Base-by-base conservation (phyloP, 1,139 yeast species). In the Kodamaea ohmeri region DNA sequence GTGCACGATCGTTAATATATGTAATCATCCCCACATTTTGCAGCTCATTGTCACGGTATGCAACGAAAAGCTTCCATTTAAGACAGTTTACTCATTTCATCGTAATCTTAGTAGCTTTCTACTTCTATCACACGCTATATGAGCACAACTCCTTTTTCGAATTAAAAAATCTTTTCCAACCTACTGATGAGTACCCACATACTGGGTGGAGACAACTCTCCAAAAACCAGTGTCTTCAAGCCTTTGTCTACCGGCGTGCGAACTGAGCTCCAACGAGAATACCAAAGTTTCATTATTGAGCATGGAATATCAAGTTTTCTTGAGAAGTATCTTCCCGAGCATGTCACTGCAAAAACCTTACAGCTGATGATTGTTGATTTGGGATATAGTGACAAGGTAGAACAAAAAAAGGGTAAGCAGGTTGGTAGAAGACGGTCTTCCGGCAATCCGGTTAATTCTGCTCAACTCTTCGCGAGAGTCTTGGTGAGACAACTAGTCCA, bases 261-360 rank as follows among this genome's bases (percentile, higher is more conserved):
- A 24, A 24, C 25, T 24, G 25, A 24, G 4, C 17, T n/a, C 16
- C 15, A 25, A 4, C 8, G 14, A 12, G 37, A 34, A 11, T 48
- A 49, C 20, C 49, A 58, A 9, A 36, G 32, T 31, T 50, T 32
- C 26, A 36, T 56, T 18, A 43, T 43, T 18, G 34, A 38, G 2
- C 37, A 45, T 24, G 59, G 59, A 13, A 34, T 44, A 22, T 28
- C 44, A 40, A 41, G 40, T 25, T 56, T 56, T 28, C 39, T 56
- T 20, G 38, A 47, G 17, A 40, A 31, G 27, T 54, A 41, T 29
- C 36, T 53, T n/a, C 55, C 56, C 1, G 28, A 46, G 2, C 38
- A 41, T 2, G 51, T 51, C 19, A 35, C 45, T 15, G 47, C 48
- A 30, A 46, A 44, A 9, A 49, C 48, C 19, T 36, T 56, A 12